Evolutionary conservation across 2,329 filamentous ascomycete genomes (phyloP), one percentile per base, ranked within the genome.

Genomic region (Cordyceps javanica): DNA sequence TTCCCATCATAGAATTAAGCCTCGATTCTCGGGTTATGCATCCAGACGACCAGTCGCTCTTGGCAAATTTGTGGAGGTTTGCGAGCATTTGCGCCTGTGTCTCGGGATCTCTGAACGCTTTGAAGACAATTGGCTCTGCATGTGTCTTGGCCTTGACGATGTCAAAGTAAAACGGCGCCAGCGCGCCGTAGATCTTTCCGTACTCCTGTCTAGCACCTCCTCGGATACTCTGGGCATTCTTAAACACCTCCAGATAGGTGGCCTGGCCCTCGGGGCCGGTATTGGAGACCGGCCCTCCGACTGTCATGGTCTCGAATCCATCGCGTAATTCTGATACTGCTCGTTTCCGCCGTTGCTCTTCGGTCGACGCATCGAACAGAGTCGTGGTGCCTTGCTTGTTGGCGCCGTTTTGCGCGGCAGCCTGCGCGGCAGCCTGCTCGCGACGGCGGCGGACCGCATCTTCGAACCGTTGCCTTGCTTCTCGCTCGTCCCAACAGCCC

Each of bases 171-270:
- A 95, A 93, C 0, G 92, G 92, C 11, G 87, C 89, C 63, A 99
- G 73, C 4, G 90, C 89, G n/a, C 86, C 88, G 71, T 97, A 95
- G 14, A 97, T 80, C 69, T 88, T 95, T 16, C 89, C 93, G 69
- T 92, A 99, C 71, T 97, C 92, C 65, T 94, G 85, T 60, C 92
- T 83, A 45, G 94, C 94, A 65, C 86, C 83, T 5, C 93, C 94
- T 42, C 94, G 82, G 52, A 95, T 83, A 49, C 93, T 97, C 66
- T 81, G 85, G 28, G 86, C 87, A 30, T 81, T 80, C 58, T 85
- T 81, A 58, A 97, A 77, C 0, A 91, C 82, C 32, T 81, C 81
- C 51, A 97, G 73, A 26, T 91, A 80, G 2, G 82, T 79, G 16
- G 82, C 79, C 0, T 85, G 80, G 61, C 91, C 86, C 62, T 80